Evolutionary conservation across 306 rosid species (phyloP).

Genomic region (Vicia villosa): DNA sequence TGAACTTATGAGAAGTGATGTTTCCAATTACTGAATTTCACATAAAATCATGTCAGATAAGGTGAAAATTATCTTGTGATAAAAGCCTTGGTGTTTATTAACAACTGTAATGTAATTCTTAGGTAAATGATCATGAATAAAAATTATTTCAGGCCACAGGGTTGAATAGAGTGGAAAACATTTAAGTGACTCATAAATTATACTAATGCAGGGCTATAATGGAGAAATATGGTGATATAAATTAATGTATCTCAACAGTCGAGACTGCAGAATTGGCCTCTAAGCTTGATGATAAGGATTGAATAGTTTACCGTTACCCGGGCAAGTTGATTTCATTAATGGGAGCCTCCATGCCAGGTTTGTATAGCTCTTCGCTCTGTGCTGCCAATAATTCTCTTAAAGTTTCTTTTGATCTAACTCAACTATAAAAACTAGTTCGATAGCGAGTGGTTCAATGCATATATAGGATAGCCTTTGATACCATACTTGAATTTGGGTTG

Average conservation of each 20-base stretch:
- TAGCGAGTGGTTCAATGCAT: no score
- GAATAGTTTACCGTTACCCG: slow-evolving; percentile 73
- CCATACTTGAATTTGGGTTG: no score
- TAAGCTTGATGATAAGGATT: slow-evolving; percentile 57
- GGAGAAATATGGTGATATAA: slow-evolving; percentile 84
- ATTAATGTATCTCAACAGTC: no score
- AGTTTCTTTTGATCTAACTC: no score
- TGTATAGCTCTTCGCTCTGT: slow-evolving; percentile 25
- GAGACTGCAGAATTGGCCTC: slow-evolving; percentile 75
- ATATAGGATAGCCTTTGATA: no score
- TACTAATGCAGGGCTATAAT: slow-evolving; percentile 76
- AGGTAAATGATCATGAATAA: slow-evolving; percentile 52
- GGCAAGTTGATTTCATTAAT: slow-evolving; percentile 93
- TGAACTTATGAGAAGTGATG: no score
- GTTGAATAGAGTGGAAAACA: neutral
- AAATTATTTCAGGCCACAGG: neutral
- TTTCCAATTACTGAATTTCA: no score
- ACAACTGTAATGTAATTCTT: slow-evolving; percentile 91
- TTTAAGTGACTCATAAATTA: slow-evolving; percentile 17
- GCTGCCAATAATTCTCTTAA: no score
- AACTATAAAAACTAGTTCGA: no score
- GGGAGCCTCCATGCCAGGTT: slow-evolving; percentile 98
- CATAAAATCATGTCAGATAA: no score
- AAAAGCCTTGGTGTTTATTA: slow-evolving; percentile 72
- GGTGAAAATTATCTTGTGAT: no score